phyloP scores from a whole-genome alignment of 148 eudicot genomes.

The Tetragonia tetragonoides region DNA sequence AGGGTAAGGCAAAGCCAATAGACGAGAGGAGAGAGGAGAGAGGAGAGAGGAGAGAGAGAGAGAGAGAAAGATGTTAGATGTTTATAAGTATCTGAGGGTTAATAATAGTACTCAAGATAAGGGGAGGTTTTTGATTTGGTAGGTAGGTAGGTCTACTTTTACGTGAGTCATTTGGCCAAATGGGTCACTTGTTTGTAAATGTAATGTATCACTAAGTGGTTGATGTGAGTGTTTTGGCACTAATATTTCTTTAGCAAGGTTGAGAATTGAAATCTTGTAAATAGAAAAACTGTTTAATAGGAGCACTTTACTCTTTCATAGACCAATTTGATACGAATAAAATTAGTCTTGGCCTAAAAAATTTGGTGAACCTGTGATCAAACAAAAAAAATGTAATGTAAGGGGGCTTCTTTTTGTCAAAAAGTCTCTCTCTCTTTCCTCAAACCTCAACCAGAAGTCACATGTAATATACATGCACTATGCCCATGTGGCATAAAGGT shows the following conservation, averaged over 20 bases:
- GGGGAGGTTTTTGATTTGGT: conserved; percentile 42
- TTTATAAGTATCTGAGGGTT: not conserved
- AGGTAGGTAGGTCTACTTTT: conserved; percentile 64
- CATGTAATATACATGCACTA: conserved; percentile 21
- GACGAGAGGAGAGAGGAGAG: not conserved
- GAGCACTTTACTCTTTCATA: too few relatives aligned
- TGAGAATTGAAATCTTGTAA: too few relatives aligned
- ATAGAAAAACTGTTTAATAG: too few relatives aligned
- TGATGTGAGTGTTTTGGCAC: too few relatives aligned
- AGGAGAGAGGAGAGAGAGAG: not conserved
- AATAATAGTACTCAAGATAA: conserved; percentile 5
- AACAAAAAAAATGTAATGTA: too few relatives aligned
- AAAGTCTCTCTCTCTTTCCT: too few relatives aligned
- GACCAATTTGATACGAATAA: too few relatives aligned
- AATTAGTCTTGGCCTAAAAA: not conserved
- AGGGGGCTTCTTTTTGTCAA: too few relatives aligned
- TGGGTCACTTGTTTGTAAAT: conserved; percentile 21
- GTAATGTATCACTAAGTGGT: too few relatives aligned
- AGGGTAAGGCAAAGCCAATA: not conserved
- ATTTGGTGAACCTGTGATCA: too few relatives aligned
- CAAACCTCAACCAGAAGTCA: not conserved
- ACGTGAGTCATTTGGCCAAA: conserved; percentile 29
- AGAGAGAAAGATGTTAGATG: not conserved
- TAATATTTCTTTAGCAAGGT: too few relatives aligned
- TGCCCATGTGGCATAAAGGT: conserved; percentile 34